A percentile compares a stretch with the other conserved stretches of the same genome.
These are phyloP conservation scores for Xylariaceae sp. DNA, from an alignment of 2,329 filamentous ascomycete species.

Conservation along the genomic window DNA sequence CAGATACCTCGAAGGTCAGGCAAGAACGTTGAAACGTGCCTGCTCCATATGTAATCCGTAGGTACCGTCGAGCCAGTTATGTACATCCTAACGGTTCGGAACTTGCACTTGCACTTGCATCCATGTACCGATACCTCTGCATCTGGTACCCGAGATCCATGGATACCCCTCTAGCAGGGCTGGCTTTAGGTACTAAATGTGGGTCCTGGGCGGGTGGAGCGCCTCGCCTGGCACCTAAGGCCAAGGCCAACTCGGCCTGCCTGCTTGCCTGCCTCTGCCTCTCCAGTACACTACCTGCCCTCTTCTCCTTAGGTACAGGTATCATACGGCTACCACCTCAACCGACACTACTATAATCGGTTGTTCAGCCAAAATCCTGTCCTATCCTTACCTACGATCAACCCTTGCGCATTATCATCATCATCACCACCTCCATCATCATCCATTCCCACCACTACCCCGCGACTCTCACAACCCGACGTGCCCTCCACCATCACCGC, in stretches of 20 bases:
- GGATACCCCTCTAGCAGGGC: slow-evolving; percentile 7
- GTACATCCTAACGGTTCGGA: no score
- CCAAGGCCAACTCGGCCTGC: neutral
- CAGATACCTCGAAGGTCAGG: no score
- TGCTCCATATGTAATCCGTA: no score
- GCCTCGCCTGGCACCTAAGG: slow-evolving; percentile 8
- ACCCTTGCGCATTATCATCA: slow-evolving; percentile 22
- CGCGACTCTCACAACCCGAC: slow-evolving; percentile 11
- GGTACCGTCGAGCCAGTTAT: no score
- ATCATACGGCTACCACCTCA: slow-evolving; percentile 16
- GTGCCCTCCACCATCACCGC: slow-evolving; percentile 13
- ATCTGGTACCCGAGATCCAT: neutral
- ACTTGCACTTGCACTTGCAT: neutral
- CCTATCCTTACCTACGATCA: slow-evolving; percentile 15
- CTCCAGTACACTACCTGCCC: no score
- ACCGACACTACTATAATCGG: slow-evolving; percentile 7
- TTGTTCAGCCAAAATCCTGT: slow-evolving; percentile 20
- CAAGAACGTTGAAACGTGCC: no score
- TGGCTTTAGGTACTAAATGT: slow-evolving; percentile 3
- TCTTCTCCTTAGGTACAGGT: neutral
- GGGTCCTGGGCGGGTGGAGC: slow-evolving; percentile 3
- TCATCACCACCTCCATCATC: slow-evolving; percentile 17
- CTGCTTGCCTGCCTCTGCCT: no score
- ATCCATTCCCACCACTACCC: slow-evolving; percentile 18
- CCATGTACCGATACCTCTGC: neutral